Evolutionary conservation across 176 grass and related monocot genomes (phyloP), one percentile per base, ranked within the genome.

Genomic region (Bonia amplexicaulis): DNA sequence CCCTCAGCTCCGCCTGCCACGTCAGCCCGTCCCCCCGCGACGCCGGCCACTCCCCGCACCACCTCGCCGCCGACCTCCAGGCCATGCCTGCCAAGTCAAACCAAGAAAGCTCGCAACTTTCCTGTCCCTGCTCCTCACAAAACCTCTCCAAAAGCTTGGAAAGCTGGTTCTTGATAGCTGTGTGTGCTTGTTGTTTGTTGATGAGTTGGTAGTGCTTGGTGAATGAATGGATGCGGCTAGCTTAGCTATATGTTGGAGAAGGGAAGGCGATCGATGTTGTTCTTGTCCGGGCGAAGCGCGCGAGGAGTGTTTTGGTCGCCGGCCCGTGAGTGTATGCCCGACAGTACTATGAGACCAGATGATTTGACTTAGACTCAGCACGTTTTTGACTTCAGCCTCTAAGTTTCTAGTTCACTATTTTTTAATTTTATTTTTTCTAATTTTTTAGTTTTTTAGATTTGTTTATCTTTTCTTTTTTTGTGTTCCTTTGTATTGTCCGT

Each of bases 1-100:
- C 27, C 33, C 45, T 74, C 45, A 87, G 60, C 54, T 85, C 78
- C 69, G 78, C 47, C 40, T 91, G 39, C 85, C 89, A 91, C 16
- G 33, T 42, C 40, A 74, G 75, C 63, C 12, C 44, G 9, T 77
- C 76, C 2, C 53, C 48, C 78, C 0, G 37, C 75, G 52, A 46
- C 60, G 27, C 71, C 59, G 42, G 62, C 39, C 78, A 48, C 47
- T 17, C 69, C 52, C 76, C 53, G 23, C 76, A 86, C 63, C 84
- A 86, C 65, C 25, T 41, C 22, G 49, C 71, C 71, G 74, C 25
- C 25, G 75, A 67, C 17, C 66, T 13, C 23, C 59, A 62, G 15
- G 14, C 13, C 74, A 58, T 77, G 45, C 29, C 2, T n/a, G 55
- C 20, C 55, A 22, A 58, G 9, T 9, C 39, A 40, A 54, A 2